Conservation (phyloP, 805 yeast genomes). For the Monosporozyma siamensis region DNA sequence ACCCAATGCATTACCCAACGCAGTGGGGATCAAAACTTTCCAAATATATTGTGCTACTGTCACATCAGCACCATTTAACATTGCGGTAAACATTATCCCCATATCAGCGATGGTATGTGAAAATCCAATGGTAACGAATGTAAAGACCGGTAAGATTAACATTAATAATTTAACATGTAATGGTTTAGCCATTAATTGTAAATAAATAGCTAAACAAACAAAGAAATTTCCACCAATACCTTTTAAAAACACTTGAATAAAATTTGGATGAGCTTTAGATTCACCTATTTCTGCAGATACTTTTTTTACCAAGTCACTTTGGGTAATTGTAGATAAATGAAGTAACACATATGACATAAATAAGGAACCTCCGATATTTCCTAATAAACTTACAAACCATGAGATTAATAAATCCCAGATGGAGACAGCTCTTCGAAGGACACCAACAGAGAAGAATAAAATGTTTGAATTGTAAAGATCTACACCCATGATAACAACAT, state of each 20-base stretch:
- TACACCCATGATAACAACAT: slow-evolving; percentile 64
- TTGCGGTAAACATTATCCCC: slow-evolving; percentile 56
- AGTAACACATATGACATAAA: slow-evolving; percentile 60
- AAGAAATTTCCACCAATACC: slow-evolving; percentile 71
- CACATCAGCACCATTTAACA: slow-evolving; percentile 56
- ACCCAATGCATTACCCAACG: slow-evolving; percentile 72
- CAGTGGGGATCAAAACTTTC: slow-evolving; percentile 63
- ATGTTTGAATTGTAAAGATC: slow-evolving; percentile 71
- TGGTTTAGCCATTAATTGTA: slow-evolving; percentile 73
- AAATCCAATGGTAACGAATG: slow-evolving; percentile 71
- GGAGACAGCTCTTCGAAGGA: slow-evolving; percentile 61
- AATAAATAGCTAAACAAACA: slow-evolving; percentile 65
- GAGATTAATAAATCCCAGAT: slow-evolving; percentile 52
- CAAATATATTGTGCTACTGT: slow-evolving; percentile 59
- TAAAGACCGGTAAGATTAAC: slow-evolving; percentile 60
- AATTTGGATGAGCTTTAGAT: slow-evolving; percentile 37
- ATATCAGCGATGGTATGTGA: slow-evolving; percentile 80
- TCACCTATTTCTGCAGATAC: slow-evolving; percentile 44
- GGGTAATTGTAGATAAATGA: slow-evolving; percentile 43
- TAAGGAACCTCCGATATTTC: slow-evolving; percentile 54
- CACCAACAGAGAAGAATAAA: slow-evolving; percentile 59
- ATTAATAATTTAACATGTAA: slow-evolving; percentile 61
- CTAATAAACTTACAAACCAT: slow-evolving; percentile 59
- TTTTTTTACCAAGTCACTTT: slow-evolving; percentile 32
- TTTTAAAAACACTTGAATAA: slow-evolving; percentile 56